Evolutionary conservation across 2,329 filamentous ascomycete species (phyloP), one percentile per base, ranked within the genome.

Genomic region (Fusarium cyanostomum): DNA sequence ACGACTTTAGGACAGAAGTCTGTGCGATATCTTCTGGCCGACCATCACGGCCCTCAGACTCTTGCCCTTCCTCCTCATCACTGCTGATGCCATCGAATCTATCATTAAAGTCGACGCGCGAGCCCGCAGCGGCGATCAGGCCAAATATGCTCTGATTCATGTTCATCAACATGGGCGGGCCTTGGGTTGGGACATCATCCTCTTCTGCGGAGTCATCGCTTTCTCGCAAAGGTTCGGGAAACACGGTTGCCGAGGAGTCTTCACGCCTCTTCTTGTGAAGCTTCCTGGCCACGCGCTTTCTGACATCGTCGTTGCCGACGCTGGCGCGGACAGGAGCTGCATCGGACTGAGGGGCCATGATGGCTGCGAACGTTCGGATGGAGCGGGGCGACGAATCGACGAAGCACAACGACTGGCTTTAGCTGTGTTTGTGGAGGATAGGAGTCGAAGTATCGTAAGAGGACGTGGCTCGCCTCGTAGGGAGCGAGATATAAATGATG

Each of bases 111-210:
- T 96, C 90, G 48, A 91, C 89, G 57, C 87, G 88, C 27, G 92
- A 94, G 7, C 93, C 92, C 33, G 92, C 92, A 13, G 92, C 92
- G 7, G 94, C 92, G 67, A 98, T 94, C 78, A 98, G 86, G 51
- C 92, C 93, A 75, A 97, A 96, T 52, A 98, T 89, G 65, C 92
- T 96, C 81, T 97, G 94, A 76, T 97, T 95, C 88, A 96, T 92
- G 72, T 93, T 92, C 77, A 86, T 81, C 56, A 84, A 83, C 74
- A 84, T 80, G 62, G 82, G 79, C 12, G 79, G 77, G 33, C 77
- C 78, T 54, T 81, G 79, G 8, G 70, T 74, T 3, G 80, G 76
- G 5, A 77, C 66, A 38, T 82, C 77, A 33, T 84, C 81, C 66
- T 85, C 81, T 41, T 84, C 82, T 28, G 74, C 77, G 15, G 78